A percentile compares a stretch with the other conserved stretches of the same genome.
phyloP scores from a whole-genome alignment of 2,329 filamentous ascomycete genomes.

The Xylaria sp. region DNA sequence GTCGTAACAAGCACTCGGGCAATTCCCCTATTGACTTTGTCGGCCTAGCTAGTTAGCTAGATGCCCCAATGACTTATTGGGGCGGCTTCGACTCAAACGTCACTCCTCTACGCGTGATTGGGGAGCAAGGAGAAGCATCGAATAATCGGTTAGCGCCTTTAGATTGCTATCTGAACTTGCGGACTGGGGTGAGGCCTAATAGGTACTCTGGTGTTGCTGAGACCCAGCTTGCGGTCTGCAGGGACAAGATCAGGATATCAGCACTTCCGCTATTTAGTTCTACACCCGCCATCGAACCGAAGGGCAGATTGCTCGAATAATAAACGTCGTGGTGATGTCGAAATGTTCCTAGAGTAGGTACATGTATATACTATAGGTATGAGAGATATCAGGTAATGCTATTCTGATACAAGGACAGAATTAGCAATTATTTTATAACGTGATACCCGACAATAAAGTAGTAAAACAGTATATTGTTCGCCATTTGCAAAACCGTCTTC shows the following conservation, averaged over 20 bases:
- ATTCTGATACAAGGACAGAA: background rate
- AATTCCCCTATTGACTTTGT: background rate
- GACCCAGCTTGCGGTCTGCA: background rate
- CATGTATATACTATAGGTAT: background rate
- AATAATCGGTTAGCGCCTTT: background rate
- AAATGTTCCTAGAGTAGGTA: background rate
- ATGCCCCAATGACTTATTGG: background rate
- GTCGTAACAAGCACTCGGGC: background rate
- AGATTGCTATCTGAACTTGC: background rate
- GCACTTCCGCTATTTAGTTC: background rate
- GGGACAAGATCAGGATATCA: background rate
- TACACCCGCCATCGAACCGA: background rate
- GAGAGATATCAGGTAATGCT: background rate
- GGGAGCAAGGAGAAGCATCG: background rate
- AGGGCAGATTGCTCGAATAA: background rate
- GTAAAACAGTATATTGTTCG: background rate
- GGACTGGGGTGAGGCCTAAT: background rate
- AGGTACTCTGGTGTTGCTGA: background rate
- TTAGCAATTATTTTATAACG: background rate
- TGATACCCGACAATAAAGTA: slow-evolving; percentile 23
- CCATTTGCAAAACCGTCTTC: background rate
- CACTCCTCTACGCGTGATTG: background rate
- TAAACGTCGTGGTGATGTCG: background rate
- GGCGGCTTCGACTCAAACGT: background rate
- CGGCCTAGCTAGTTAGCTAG: background rate